These are phyloP conservation scores for Tagetes patula DNA, from an alignment of 129 eudicot species.

Conservation along the genomic window DNA sequence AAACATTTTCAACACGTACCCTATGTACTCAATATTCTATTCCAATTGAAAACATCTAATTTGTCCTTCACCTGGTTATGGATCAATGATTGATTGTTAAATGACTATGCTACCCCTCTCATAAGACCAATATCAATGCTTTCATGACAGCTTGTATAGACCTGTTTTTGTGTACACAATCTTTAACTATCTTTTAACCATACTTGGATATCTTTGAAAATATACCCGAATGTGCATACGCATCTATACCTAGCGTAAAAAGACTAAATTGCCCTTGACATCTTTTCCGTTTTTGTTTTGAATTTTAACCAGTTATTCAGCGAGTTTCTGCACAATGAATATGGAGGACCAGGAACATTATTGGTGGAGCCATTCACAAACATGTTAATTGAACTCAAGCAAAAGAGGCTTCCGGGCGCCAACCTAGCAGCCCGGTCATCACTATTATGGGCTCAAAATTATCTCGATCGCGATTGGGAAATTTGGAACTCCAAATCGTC, in stretches of 20 bases:
- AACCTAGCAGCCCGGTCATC: slow-evolving; percentile 56
- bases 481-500: slow-evolving; percentile 50
- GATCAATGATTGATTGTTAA: slow-evolving; percentile 14
- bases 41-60: too few relatives aligned
- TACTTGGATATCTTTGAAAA: neutral
- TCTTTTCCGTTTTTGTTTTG: slow-evolving; percentile 2
- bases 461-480: slow-evolving; percentile 52
- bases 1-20: too few relatives aligned
- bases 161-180: neutral
- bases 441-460: slow-evolving; percentile 12
- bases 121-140: slow-evolving; percentile 11
- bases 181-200: neutral
- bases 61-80: too few relatives aligned
- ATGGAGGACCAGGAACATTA: slow-evolving; percentile 84
- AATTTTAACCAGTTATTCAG: slow-evolving; percentile 52
- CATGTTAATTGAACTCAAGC: slow-evolving; percentile 61
- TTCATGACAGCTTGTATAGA: slow-evolving; percentile 6
- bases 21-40: too few relatives aligned
- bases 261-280: slow-evolving; percentile 20
- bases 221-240: neutral
- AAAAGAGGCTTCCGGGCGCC: slow-evolving; percentile 69
- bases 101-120: slow-evolving; percentile 32
- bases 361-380: slow-evolving; percentile 72
- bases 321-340: slow-evolving; percentile 57
- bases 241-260: slow-evolving; percentile 13